phyloP scores from a whole-genome alignment of 1,284 basidiomycete species.

The Microbotryum silenes-acaulis region DNA sequence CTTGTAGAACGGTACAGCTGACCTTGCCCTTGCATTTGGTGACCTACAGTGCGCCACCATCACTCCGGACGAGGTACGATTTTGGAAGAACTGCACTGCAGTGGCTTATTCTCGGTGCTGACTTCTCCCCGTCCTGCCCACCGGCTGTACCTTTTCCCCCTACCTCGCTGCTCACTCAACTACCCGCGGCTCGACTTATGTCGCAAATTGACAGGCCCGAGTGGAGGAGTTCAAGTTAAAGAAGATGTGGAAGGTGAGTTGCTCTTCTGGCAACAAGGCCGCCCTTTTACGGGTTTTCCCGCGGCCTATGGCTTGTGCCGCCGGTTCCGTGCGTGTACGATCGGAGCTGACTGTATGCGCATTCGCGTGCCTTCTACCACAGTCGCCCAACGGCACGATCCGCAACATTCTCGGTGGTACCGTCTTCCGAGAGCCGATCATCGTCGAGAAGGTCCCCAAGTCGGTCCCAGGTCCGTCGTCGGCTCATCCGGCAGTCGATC shows the following conservation, averaged over 20 bases:
- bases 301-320: background rate
- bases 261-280: background rate
- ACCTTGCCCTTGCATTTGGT: background rate
- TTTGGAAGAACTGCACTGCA: background rate
- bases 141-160: background rate
- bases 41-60: slow-evolving; percentile 77
- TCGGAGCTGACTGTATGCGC: too few relatives aligned
- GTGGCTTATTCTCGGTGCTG: background rate
- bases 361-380: slow-evolving; percentile 31
- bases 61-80: slow-evolving; percentile 72
- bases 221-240: slow-evolving; percentile 93
- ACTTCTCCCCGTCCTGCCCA: background rate
- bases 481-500: background rate
- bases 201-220: slow-evolving; percentile 49
- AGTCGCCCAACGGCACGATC: slow-evolving; percentile 86
- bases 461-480: slow-evolving; percentile 56
- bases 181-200: background rate
- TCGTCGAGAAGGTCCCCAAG: slow-evolving; percentile 80
- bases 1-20: slow-evolving; percentile 67
- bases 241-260: slow-evolving; percentile 58
- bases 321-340: too few relatives aligned
- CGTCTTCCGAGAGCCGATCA: slow-evolving; percentile 97
- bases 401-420: slow-evolving; percentile 71
- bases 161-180: background rate
- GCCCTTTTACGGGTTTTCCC: too few relatives aligned